Base-by-base conservation (phyloP, 2,329 filamentous ascomycete species). In the Ambrosiella beaveri region DNA sequence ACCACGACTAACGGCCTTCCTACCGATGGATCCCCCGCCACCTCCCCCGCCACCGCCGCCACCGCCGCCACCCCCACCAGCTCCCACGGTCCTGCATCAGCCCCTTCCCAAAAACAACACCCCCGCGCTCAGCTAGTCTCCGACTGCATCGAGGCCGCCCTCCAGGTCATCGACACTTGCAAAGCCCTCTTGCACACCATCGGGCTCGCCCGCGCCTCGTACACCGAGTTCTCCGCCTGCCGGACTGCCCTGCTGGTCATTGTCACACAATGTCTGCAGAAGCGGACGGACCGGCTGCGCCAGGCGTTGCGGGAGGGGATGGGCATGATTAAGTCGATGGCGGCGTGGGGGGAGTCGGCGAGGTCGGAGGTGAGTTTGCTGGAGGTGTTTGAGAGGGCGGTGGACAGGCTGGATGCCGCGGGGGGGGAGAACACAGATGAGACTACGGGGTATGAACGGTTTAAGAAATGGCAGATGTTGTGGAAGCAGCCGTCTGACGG, bases 221-320 rank as follows among this genome's bases (percentile, higher is more conserved):
- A 78, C 62, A 77, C 75, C 2, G 76, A 79, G 62, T 79, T 78
- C 63, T 77, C 74, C 63, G 74, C 76, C 2, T 78, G 75, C 55
- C 75, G 76, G 47, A 75, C 75, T 8, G 75, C 76, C 7, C 66
- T 79, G 5, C 68, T 79, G 2, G 75, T 78, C 36, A 67, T 71
- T 51, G 69, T 70, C 38, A 70, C 69, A 1, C 69, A 71, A 53
- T 71, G 69, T 50, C 64, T 71, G 41, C 68, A 68, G 45, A 66
- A 66, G 58, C 68, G 67, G 50, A 70, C 69, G 9, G 69, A 71
- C 56, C 63, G 66, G 38, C 69, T 75, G 11, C 71, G 73, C 35
- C 71, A 73, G 45, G 70, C 71, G 7, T 66, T 77, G 2, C 67
- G 73, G n/a, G 72, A 74, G 44, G 75, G 75, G 7, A 71, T 77